Base-by-base conservation (phyloP, 148 eudicot genomes). In the Chenopodium album region DNA sequence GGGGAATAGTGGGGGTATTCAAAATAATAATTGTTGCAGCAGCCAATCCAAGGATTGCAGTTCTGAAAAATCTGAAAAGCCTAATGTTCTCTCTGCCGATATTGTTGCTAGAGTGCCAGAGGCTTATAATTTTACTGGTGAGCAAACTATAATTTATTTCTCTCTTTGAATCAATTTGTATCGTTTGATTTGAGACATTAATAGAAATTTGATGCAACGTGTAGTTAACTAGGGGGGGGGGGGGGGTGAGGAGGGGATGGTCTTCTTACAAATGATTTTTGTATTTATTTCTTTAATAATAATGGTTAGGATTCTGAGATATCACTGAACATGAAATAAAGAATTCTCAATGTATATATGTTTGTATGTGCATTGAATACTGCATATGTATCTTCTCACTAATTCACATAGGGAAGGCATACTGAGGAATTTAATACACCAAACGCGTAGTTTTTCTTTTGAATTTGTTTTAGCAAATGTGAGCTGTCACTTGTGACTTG, bases 81-180 rank as follows among this genome's bases (percentile, higher is more conserved):
- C 87, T 76, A 82, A 64, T 62, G 78, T 77, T 64, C 85, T 96
- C 63, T 87, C 66, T 84, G 98, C 97, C 76, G 94, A 92, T 78
- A 85, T 96, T 84, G 91, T 94, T 82, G 89, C 94, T 81, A 85
- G 82, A 80, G 88, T 96, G 2, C 82, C 89, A 44, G 97, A 92
- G 87, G 92, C 93, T 77, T 96, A 92, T 89, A 81, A 84, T 78
- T 96, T 96, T 82, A 89, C 88, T 85, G 99, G 99, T 96, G 78
- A 82, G 90, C 79, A 63, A 37, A 26, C 8, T 22, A 47, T 73
- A 31, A 4, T 20, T 73, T 73, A 54, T 50, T 17, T 78, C 66
- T 7, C 22, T 74, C 60, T 17, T 67, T 76, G 54, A 26, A 9
- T 73, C 11, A 26, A 3, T 48, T 48, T 9, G 14, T 72, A 48